Conservation (phyloP, 2,329 filamentous ascomycete species). For the Hawksworthiomyces lignivorus region DNA sequence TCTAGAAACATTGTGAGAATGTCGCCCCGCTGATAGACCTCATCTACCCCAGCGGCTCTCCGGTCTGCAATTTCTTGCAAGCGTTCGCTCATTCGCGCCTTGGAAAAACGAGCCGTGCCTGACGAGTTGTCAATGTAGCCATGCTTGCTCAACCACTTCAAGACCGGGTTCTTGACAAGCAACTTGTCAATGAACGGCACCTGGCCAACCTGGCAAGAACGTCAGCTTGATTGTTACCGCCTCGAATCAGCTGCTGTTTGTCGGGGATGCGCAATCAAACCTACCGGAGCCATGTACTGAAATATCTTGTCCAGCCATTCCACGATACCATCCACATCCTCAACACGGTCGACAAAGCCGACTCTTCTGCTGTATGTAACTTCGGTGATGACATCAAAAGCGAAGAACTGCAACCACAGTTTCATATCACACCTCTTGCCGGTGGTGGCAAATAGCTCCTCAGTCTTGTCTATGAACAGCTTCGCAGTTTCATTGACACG, state of each 20-base stretch:
- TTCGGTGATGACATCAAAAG: slow-evolving; percentile 45
- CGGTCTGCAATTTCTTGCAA: not conserved
- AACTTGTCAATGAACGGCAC: slow-evolving; percentile 15
- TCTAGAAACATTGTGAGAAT: slow-evolving; percentile 23
- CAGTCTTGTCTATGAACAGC: slow-evolving; percentile 30
- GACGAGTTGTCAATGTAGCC: slow-evolving; percentile 28
- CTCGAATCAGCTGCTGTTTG: no score
- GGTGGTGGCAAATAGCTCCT: slow-evolving; percentile 23
- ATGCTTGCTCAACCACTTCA: slow-evolving; percentile 25
- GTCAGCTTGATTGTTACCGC: no score
- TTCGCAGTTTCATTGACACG: slow-evolving; percentile 40
- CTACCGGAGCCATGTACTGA: slow-evolving; percentile 22
- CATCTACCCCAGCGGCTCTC: no score
- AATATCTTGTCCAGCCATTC: slow-evolving; percentile 16
- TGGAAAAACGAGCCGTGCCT: slow-evolving; percentile 14
- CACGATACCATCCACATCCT: slow-evolving; percentile 38
- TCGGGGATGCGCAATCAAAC: no score
- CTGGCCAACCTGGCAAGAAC: no score
- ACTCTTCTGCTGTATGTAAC: slow-evolving; percentile 41
- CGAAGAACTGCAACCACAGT: slow-evolving; percentile 39
- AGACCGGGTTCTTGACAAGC: slow-evolving; percentile 18
- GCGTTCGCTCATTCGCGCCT: slow-evolving; percentile 11
- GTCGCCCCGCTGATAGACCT: not conserved
- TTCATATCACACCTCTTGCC: slow-evolving; percentile 32
- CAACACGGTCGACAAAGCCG: slow-evolving; percentile 35